Evolutionary conservation across 306 rosid genomes (phyloP).

Genomic region (Carpinus fangiana): DNA sequence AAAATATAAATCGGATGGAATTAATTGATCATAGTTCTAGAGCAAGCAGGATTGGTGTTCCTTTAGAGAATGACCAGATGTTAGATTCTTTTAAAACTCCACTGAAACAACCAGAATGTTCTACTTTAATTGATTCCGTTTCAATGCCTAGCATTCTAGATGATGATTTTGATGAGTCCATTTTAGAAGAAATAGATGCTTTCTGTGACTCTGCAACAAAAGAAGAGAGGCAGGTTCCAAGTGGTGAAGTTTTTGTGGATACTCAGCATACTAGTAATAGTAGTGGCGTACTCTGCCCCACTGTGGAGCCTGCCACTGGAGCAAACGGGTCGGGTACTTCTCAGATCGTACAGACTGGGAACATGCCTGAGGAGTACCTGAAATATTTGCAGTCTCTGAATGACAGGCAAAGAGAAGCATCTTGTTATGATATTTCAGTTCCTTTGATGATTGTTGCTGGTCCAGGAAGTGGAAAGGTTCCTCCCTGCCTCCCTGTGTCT

Average conservation of each 20-base stretch:
- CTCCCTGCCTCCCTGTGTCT: constrained; percentile 11
- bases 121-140: constrained; percentile 35
- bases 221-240: constrained; percentile 26
- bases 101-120: constrained; percentile 33
- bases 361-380: constrained; percentile 72
- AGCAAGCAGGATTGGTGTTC: constrained; percentile 9
- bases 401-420: constrained; percentile 88
- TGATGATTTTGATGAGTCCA: constrained; percentile 67
- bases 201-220: constrained; percentile 48
- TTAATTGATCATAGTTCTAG: constrained; percentile 1
- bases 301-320: constrained; percentile 21
- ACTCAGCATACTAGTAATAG: constrained; percentile 24
- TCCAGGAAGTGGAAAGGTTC: constrained; percentile 98
- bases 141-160: constrained; percentile 35
- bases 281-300: constrained; percentile 16
- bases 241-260: constrained; percentile 5
- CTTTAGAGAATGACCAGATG: constrained; percentile 6
- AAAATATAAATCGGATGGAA: neutral
- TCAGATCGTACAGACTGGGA: constrained; percentile 27
- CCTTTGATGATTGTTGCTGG: constrained; percentile 93
- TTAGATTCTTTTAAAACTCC: constrained; percentile 50
- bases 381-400: constrained; percentile 68
- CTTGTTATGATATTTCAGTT: constrained; percentile 67
- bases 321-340: constrained; percentile 24
- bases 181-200: constrained; percentile 67